A percentile compares a stretch with the other conserved stretches of the same genome.
These are phyloP conservation scores for Dactylellina cionopaga DNA, from an alignment of 2,329 filamentous ascomycete genomes.

Conservation along the genomic window DNA sequence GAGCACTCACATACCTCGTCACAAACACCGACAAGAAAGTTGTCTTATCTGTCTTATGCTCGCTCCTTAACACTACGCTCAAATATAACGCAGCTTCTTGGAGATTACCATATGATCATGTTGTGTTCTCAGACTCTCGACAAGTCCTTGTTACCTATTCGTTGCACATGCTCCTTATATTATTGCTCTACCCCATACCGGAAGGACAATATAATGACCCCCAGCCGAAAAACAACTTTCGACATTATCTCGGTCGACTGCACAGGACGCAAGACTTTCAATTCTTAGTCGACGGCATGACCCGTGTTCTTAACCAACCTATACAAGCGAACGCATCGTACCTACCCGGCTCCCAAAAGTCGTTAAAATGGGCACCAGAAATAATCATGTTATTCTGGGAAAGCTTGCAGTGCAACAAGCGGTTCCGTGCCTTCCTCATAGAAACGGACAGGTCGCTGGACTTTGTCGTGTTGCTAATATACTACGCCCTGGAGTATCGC, in stretches of 20 bases:
- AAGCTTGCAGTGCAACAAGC: conserved; percentile 94
- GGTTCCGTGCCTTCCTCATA: conserved; percentile 95
- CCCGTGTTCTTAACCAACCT: conserved; percentile 88
- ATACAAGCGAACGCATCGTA: conserved; percentile 89
- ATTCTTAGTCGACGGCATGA: conserved; percentile 95
- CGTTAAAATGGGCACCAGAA: conserved; percentile 88
- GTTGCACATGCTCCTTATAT: conserved; percentile 85
- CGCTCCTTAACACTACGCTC: conserved; percentile 72
- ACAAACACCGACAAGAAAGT: conserved; percentile 61
- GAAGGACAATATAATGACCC: conserved; percentile 73
- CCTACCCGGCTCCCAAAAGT: conserved; percentile 82
- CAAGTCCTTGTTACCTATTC: conserved; percentile 91
- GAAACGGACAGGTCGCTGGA: conserved; percentile 94
- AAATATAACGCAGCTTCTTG: conserved; percentile 96
- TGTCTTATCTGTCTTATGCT: conserved; percentile 86
- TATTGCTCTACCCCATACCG: conserved; percentile 87
- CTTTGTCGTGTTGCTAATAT: conserved; percentile 87
- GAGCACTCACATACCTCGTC: conserved; percentile 86
- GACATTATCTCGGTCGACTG: conserved; percentile 87
- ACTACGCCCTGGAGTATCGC: conserved; percentile 91
- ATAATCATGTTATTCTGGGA: conserved; percentile 99
- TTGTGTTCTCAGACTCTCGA: conserved; percentile 90
- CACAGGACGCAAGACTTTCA: conserved; percentile 97
- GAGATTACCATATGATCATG: conserved; percentile 91
- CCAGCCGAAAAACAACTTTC: conserved; percentile 86